phyloP scores from a whole-genome alignment of 805 yeast species.

The Nakazawaea sp. region DNA sequence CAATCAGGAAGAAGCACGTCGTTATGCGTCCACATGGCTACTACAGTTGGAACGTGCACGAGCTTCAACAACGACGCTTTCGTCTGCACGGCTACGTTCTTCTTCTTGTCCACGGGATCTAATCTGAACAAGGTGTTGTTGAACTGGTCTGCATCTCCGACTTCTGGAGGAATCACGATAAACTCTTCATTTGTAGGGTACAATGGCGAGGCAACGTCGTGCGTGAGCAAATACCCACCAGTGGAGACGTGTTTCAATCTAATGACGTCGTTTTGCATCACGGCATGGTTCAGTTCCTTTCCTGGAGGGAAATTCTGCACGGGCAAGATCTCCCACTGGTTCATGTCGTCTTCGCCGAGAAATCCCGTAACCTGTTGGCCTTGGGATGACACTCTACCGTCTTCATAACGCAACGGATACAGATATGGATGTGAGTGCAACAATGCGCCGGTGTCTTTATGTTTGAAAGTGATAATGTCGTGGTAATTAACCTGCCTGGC shows the following conservation, averaged over 20 bases:
- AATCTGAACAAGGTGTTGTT: conserved; percentile 77
- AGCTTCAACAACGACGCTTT: conserved; percentile 63
- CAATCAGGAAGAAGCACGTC: conserved; percentile 87
- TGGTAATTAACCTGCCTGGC: conserved; percentile 68
- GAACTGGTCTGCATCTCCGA: conserved; percentile 44
- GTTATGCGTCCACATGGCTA: conserved; percentile 90
- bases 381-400: conserved; percentile 90
- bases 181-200: conserved; percentile 93
- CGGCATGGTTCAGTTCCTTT: conserved; percentile 34
- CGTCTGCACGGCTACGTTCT: conserved; percentile 51
- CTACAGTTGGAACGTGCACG: conserved; percentile 79
- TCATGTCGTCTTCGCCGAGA: conserved; percentile 43
- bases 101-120: conserved; percentile 50
- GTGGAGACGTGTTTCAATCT: conserved; percentile 81
- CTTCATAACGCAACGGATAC: conserved; percentile 91
- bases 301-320: conserved; percentile 34
- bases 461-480: conserved; percentile 72
- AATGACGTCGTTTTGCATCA: conserved; percentile 64
- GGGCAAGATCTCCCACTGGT: conserved; percentile 88
- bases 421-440: conserved; percentile 74
- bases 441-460: conserved; percentile 70
- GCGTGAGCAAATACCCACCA: conserved; percentile 74
- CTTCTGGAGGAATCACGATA: conserved; percentile 61
- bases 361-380: conserved; percentile 89
- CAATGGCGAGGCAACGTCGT: conserved; percentile 94